Conservation (phyloP, 225 moss, liverwort and hornwort genomes). For the Marchantia polymorpha region DNA sequence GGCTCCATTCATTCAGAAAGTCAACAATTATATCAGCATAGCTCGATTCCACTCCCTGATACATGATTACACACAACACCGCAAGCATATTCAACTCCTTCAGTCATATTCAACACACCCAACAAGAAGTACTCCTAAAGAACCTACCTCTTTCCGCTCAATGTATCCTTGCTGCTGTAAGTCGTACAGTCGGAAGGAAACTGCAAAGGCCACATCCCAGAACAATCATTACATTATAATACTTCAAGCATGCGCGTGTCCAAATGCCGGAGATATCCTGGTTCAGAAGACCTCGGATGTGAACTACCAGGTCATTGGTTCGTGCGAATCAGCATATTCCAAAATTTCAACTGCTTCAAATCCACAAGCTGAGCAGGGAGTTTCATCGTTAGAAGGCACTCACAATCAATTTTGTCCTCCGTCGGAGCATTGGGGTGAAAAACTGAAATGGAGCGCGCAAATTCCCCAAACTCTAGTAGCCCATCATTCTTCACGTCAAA, state of each 20-base stretch:
- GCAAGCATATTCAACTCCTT: no score
- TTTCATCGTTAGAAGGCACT: slow-evolving; percentile 3
- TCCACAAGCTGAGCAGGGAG: neutral
- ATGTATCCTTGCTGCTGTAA: slow-evolving; percentile 91
- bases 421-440: slow-evolving; percentile 83
- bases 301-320: no score
- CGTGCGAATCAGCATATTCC: neutral
- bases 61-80: no score
- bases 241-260: neutral
- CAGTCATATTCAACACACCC: no score
- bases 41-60: no score
- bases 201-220: slow-evolving; percentile 29
- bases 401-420: slow-evolving; percentile 91
- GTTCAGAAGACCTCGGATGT: no score
- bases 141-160: slow-evolving; percentile 68
- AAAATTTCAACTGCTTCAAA: neutral
- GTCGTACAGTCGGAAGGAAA: slow-evolving; percentile 93
- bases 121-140: neutral
- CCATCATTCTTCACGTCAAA: slow-evolving; percentile 93
- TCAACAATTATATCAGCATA: neutral
- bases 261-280: neutral
- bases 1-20: neutral
- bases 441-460: slow-evolving; percentile 90
- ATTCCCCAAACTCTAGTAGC: slow-evolving; percentile 82
- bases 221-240: neutral